Base-by-base conservation (phyloP, 192 early-diverging fungal genomes). In the Globomyces pollinis-pini region DNA sequence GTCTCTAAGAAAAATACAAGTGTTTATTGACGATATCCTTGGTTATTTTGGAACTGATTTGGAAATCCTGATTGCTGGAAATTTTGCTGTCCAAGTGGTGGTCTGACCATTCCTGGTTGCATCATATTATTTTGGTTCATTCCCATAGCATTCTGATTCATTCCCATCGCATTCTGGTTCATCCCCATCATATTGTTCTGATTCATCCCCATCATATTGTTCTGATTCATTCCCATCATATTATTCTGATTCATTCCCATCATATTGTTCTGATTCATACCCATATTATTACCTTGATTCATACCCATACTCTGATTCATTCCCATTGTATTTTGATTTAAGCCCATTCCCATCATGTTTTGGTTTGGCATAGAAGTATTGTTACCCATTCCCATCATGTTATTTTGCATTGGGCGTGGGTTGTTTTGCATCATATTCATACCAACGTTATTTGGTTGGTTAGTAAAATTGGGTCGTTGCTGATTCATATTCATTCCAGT, bases 241-340 rank as follows among this genome's bases (percentile, higher is more conserved):
- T 50, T 6, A 8, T 50, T 50, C 47, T 18, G 9, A 8, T 5
- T 6, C 50, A 52, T 52, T 41, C 20, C 35, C 8, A 6, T 13
- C 32, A 35, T 35, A 13, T 26, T 30, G 2, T 9, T 9, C 6
- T 23, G 20, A 6, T 28, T 49, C 28, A 29, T 23, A 26, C 45
- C 20, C 28, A 28, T 49, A 8, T 15, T 15, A n/a, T 6, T 47
- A 28, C 44, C 44, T 26, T 23, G 44, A 15, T 21, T 47, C 44
- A 47, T 42, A n/a, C 41, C 41, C 41, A 42, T 47, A 28, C 44
- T 26, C 5, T 5, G 44, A 26, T 47, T 47, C 44, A 47, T 47
- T 47, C 44, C 44, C 44, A n/a, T n/a, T n/a, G n/a, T n/a, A n/a
- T n/a, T n/a, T 26, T 3, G 21, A 11, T 42, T 13, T 42, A 20